Percentiles rank a stretch among this genome's conserved stretches.
Evolutionary conservation across 345 rosid genomes (phyloP).

Genomic region (Eucalyptus fibrosa): DNA sequence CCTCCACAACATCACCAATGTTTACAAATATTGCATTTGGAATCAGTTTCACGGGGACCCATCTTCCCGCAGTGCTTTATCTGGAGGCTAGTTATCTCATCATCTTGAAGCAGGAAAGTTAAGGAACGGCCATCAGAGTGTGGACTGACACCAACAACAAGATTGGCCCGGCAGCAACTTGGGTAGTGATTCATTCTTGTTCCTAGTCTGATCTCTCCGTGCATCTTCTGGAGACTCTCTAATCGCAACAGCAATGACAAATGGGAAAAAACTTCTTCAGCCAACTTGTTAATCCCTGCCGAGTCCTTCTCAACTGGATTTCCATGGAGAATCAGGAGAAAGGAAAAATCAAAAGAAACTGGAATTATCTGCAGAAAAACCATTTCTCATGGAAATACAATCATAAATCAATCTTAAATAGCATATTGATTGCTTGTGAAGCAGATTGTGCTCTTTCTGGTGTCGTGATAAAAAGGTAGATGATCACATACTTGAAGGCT

Average conservation of each 20-base stretch:
- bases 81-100: constrained; percentile 13
- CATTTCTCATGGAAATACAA: neutral
- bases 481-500: neutral
- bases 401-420: neutral
- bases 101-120: constrained; percentile 11
- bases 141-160: constrained; percentile 2
- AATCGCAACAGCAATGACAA: constrained; percentile 1
- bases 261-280: neutral
- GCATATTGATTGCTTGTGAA: neutral
- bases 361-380: neutral
- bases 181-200: constrained; percentile 17
- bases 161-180: constrained; percentile 5
- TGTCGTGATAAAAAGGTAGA: neutral
- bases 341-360: neutral
- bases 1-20: constrained; percentile 8
- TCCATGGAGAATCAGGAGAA: neutral
- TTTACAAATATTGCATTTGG: constrained; percentile 10
- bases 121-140: constrained; percentile 5
- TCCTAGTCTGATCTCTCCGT: constrained; percentile 1
- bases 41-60: constrained; percentile 17
- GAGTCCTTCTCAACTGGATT: constrained; percentile 4
- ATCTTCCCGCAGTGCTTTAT: neutral
- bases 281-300: neutral
- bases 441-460: neutral
- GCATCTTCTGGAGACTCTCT: neutral